Evolutionary conservation across 2,329 filamentous ascomycete genomes (phyloP).

Genomic region (Corynespora cassiicola): DNA sequence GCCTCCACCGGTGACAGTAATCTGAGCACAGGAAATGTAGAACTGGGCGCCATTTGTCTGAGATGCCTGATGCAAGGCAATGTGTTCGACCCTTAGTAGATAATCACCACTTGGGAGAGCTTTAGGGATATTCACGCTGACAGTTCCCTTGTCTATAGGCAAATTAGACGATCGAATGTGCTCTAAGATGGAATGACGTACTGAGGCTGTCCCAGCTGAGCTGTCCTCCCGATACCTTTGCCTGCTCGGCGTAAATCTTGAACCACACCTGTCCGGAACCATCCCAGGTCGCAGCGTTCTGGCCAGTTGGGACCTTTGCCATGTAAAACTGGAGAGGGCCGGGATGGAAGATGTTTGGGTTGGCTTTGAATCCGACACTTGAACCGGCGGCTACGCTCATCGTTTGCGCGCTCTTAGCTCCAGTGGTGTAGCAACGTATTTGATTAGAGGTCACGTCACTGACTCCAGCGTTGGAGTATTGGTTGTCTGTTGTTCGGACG

Average conservation of each 20-base stretch:
- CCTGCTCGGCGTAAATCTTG: slow-evolving; percentile 36
- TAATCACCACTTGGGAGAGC: slow-evolving; percentile 52
- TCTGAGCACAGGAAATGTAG: slow-evolving; percentile 55
- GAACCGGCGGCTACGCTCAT: slow-evolving; percentile 37
- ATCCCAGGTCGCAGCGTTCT: slow-evolving; percentile 39
- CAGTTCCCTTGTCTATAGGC: slow-evolving; percentile 18
- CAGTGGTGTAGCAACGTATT: slow-evolving; percentile 42
- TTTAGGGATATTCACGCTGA: slow-evolving; percentile 47
- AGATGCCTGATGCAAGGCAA: slow-evolving; percentile 50
- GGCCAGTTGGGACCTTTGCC: slow-evolving; percentile 41
- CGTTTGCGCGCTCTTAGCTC: slow-evolving; percentile 19
- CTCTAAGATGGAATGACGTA: slow-evolving; percentile 14
- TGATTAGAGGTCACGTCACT: slow-evolving; percentile 35
- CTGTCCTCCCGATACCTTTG: slow-evolving; percentile 21
- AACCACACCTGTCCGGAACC: slow-evolving; percentile 45
- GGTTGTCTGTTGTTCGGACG: slow-evolving; percentile 41
- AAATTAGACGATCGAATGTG: neutral
- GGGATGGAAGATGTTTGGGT: slow-evolving; percentile 33
- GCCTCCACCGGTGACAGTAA: slow-evolving; percentile 50
- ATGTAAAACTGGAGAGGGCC: slow-evolving; percentile 47
- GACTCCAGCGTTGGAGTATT: slow-evolving; percentile 35
- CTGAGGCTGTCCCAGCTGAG: slow-evolving; percentile 34
- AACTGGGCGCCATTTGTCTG: slow-evolving; percentile 48
- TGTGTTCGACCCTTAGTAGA: slow-evolving; percentile 55
- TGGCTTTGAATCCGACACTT: slow-evolving; percentile 37